These are phyloP conservation scores for Trichoderma sp. DNA, from an alignment of 2,329 filamentous ascomycete genomes.

Conservation along the genomic window DNA sequence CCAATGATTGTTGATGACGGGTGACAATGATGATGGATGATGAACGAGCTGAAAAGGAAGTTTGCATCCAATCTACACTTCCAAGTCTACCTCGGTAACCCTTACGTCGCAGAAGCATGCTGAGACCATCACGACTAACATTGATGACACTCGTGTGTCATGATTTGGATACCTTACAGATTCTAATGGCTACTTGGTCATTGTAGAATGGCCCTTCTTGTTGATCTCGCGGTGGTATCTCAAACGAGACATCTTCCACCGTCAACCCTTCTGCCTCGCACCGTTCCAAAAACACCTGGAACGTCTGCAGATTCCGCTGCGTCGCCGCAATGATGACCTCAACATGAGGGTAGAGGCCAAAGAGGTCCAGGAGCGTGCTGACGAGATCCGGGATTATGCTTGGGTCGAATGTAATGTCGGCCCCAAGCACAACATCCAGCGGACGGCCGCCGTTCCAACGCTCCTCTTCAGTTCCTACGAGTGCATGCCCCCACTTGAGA, in stretches of 20 bases:
- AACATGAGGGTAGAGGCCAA: slow-evolving; percentile 57
- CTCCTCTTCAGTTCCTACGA: slow-evolving; percentile 60
- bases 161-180: slow-evolving; percentile 43
- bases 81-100: background rate
- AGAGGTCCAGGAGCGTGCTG: slow-evolving; percentile 64
- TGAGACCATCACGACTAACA: no score
- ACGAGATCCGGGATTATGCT: slow-evolving; percentile 64
- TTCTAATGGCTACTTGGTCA: slow-evolving; percentile 60
- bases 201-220: slow-evolving; percentile 68
- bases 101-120: background rate
- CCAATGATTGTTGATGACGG: no score
- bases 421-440: slow-evolving; percentile 69
- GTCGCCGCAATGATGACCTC: slow-evolving; percentile 70
- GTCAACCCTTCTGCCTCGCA: slow-evolving; percentile 54
- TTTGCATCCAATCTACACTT: background rate
- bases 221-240: slow-evolving; percentile 41
- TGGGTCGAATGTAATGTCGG: slow-evolving; percentile 77
- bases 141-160: background rate
- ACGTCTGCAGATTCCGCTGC: slow-evolving; percentile 70
- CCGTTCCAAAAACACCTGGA: slow-evolving; percentile 62
- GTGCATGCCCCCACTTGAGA: slow-evolving; percentile 65
- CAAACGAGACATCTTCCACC: slow-evolving; percentile 49
- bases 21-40: no score
- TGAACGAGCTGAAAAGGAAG: background rate
- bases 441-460: slow-evolving; percentile 51